These are phyloP conservation scores for Metarhizium humberi DNA, from an alignment of 2,329 filamentous ascomycete species.

Conservation along the genomic window DNA sequence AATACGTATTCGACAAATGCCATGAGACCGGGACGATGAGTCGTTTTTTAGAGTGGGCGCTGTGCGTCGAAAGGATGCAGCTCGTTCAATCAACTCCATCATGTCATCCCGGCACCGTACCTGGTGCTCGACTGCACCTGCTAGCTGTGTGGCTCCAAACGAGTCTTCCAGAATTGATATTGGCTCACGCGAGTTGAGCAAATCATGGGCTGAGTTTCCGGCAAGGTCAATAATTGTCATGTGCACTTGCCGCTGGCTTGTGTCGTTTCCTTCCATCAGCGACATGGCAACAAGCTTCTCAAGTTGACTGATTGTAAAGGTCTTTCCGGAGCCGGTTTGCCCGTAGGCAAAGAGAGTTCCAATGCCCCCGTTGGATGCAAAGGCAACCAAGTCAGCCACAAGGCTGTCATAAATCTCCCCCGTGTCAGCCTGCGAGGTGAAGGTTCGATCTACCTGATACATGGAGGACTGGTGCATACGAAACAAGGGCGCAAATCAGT, in stretches of 20 bases:
- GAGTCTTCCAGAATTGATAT: not conserved
- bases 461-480: too few species aligned
- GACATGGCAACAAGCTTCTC: conserved; percentile 28
- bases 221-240: conserved; percentile 30
- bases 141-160: not conserved
- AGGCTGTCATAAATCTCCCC: too few species aligned
- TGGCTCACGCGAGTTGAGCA: not conserved
- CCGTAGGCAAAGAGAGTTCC: conserved; percentile 39
- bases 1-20: conserved; percentile 37
- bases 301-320: conserved; percentile 31
- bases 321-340: conserved; percentile 41
- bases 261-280: too few species aligned
- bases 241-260: conserved; percentile 20
- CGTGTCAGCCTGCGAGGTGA: too few species aligned
- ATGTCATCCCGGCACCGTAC: not conserved
- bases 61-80: conserved; percentile 29
- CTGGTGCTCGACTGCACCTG: not conserved
- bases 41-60: conserved; percentile 36
- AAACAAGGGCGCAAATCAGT: too few species aligned
- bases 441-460: too few species aligned
- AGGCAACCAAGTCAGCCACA: conserved; percentile 25
- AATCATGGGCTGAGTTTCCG: conserved; percentile 19
- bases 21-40: conserved; percentile 37
- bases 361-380: conserved; percentile 35
- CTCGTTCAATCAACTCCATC: conserved; percentile 22